Percentiles rank a stretch among this genome's conserved stretches.
phyloP scores from a whole-genome alignment of 108 stramenopile species.

The Nitzschia sp. region DNA sequence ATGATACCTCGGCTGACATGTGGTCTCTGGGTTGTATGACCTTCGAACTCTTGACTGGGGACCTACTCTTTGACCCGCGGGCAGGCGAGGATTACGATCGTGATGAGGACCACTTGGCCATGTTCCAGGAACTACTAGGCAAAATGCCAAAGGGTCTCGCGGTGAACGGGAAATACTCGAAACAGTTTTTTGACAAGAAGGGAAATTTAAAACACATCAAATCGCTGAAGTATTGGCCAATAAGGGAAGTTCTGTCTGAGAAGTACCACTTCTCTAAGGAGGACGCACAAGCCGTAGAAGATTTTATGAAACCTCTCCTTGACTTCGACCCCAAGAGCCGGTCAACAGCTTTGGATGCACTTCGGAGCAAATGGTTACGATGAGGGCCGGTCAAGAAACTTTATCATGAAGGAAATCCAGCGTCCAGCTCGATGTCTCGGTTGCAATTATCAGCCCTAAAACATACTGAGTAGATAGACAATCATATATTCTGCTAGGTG shows the following conservation, averaged over 20 bases:
- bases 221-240: conserved; percentile 96
- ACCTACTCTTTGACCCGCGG: conserved; percentile 96
- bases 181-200: conserved; percentile 95
- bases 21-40: conserved; percentile 98
- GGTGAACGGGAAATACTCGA: conserved; percentile 86
- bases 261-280: conserved; percentile 87
- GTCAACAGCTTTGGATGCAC: conserved; percentile 79
- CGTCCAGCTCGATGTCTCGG: too few species aligned
- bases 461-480: too few species aligned
- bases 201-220: conserved; percentile 97
- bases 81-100: conserved; percentile 91
- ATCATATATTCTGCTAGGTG: too few species aligned
- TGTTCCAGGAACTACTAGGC: conserved; percentile 97
- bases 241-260: conserved; percentile 89
- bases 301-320: conserved; percentile 84
- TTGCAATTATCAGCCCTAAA: too few species aligned
- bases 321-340: conserved; percentile 85
- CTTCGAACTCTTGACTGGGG: conserved; percentile 97
- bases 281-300: conserved; percentile 83
- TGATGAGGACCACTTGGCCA: conserved; percentile 98
- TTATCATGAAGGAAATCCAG: too few species aligned
- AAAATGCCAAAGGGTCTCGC: conserved; percentile 93
- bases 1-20: conserved; percentile 96
- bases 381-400: neutral
- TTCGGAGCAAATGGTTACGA: conserved; percentile 86